Conservation (phyloP, 148 eudicot genomes). For the Amaranthus hypochondriacus region DNA sequence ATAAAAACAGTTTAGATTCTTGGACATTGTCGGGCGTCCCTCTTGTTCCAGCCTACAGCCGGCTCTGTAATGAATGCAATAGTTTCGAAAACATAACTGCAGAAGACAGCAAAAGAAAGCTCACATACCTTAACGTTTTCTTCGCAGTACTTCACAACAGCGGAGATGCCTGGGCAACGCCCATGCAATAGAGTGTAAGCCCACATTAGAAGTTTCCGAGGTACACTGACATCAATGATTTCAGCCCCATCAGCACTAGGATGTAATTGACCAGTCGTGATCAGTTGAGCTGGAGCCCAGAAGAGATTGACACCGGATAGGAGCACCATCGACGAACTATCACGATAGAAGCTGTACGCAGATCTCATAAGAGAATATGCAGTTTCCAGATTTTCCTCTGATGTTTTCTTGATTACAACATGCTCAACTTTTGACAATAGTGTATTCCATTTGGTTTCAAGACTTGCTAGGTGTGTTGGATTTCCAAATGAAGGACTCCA, state of each 20-base stretch:
- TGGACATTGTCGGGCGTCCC: no score
- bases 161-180: constrained; percentile 59
- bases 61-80: neutral
- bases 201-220: constrained; percentile 88
- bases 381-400: constrained; percentile 71
- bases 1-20: no score
- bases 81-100: neutral
- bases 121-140: constrained; percentile 74
- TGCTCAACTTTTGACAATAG: constrained; percentile 59
- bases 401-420: constrained; percentile 62
- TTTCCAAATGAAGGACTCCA: constrained; percentile 76
- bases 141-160: constrained; percentile 84
- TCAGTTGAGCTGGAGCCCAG: constrained; percentile 61
- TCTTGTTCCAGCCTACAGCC: neutral
- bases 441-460: constrained; percentile 76
- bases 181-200: constrained; percentile 88
- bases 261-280: constrained; percentile 44
- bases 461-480: constrained; percentile 42
- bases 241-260: constrained; percentile 60
- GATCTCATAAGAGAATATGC: constrained; percentile 74
- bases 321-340: constrained; percentile 66
- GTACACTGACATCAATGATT: constrained; percentile 67
- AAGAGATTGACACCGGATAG: constrained; percentile 66
- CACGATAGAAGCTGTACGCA: constrained; percentile 77
- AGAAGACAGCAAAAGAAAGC: constrained; percentile 1